Conservation (phyloP, 139 green algal species). For the Chloropicon primus region DNA sequence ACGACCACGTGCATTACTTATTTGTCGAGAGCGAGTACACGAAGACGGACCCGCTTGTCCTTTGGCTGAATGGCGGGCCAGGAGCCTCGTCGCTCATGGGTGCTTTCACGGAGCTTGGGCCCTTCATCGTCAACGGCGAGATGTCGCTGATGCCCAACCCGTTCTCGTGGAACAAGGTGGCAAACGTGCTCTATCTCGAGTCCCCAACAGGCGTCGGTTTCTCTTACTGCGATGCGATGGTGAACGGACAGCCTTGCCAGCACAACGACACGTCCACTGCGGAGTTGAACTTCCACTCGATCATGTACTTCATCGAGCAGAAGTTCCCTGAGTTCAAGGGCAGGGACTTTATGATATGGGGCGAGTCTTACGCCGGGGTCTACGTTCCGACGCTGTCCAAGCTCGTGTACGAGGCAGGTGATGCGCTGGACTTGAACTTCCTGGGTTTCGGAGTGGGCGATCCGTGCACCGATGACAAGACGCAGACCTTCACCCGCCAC, state of each 20-base stretch:
- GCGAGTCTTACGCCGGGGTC: conserved; percentile 52
- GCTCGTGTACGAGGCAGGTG: conserved; percentile 31
- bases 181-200: conserved; percentile 13
- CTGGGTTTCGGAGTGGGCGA: conserved; percentile 64
- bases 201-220: conserved; percentile 16
- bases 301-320: conserved; percentile 16
- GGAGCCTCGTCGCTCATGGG: conserved; percentile 39
- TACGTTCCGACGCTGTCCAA: conserved; percentile 48
- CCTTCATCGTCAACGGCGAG: conserved; percentile 22
- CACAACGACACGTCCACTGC: not conserved
- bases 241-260: not conserved
- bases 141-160: conserved; percentile 27
- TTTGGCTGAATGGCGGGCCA: conserved; percentile 35
- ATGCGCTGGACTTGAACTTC: conserved; percentile 43
- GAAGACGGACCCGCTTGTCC: conserved; percentile 3
- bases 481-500: conserved; percentile 20
- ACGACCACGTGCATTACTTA: conserved; percentile 17
- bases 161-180: conserved; percentile 34
- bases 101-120: conserved; percentile 46
- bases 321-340: not conserved
- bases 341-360: conserved; percentile 9
- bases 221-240: not conserved
- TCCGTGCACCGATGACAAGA: conserved; percentile 45
- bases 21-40: conserved; percentile 17
- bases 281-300: conserved; percentile 23